Conservation (phyloP, 768 basidiomycete species). For the Epithele typhae region DNA sequence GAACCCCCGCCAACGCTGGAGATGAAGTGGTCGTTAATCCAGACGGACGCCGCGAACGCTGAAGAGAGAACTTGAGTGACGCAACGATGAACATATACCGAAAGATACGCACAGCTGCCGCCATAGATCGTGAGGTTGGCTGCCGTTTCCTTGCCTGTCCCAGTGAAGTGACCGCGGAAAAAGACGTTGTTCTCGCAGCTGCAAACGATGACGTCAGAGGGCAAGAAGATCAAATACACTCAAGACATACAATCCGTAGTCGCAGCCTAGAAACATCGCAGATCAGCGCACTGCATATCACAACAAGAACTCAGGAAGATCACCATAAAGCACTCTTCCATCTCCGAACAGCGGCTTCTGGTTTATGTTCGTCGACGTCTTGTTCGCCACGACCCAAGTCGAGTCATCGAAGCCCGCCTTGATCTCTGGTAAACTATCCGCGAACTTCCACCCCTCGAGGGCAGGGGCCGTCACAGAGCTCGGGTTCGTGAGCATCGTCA, state of each 20-base stretch:
- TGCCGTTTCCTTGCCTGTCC: constrained; percentile 53
- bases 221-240: constrained; percentile 21
- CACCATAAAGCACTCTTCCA: constrained; percentile 65
- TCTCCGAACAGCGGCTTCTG: constrained; percentile 68
- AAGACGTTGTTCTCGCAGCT: constrained; percentile 82
- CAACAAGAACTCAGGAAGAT: neutral
- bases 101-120: constrained; percentile 54
- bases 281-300: neutral
- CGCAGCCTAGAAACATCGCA: constrained; percentile 44
- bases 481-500: constrained; percentile 31
- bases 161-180: constrained; percentile 78
- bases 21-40: constrained; percentile 72
- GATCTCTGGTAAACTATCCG: neutral
- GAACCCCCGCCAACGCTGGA: constrained; percentile 58
- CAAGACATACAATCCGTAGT: constrained; percentile 72
- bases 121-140: constrained; percentile 80
- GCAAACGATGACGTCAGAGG: constrained; percentile 8
- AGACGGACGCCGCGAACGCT: constrained; percentile 83
- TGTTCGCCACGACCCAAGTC: constrained; percentile 40
- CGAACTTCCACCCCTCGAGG: constrained; percentile 2
- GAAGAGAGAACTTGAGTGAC: neutral
- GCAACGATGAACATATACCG: too few relatives aligned
- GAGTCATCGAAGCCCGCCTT: neutral
- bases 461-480: constrained; percentile 38
- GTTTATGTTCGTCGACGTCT: constrained; percentile 69